These are phyloP conservation scores for Voacanga thouarsii DNA, from an alignment of 257 asterid species.

Conservation along the genomic window DNA sequence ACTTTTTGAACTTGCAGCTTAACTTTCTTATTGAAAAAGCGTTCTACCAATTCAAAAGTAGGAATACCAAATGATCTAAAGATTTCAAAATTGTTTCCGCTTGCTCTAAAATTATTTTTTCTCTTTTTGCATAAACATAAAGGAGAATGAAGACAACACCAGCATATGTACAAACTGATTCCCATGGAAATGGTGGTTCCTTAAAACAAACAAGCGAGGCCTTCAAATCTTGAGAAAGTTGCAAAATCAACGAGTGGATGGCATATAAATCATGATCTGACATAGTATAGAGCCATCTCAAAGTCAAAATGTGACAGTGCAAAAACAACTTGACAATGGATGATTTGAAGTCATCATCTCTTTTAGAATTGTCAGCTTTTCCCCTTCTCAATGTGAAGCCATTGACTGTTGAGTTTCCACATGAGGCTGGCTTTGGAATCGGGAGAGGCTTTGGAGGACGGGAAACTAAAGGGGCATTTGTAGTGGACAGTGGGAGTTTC, in stretches of 20 bases:
- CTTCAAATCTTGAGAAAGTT: constrained; percentile 78
- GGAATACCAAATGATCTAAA: no score
- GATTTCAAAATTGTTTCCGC: no score
- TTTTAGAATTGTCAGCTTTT: no score
- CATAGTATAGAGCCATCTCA: constrained; percentile 70
- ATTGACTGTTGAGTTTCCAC: no score
- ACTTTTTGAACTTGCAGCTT: constrained; percentile 25
- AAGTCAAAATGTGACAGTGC: constrained; percentile 83
- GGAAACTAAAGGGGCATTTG: no score
- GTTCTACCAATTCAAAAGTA: constrained; percentile 26
- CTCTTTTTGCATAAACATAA: constrained; percentile 60
- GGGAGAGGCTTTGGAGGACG: no score
- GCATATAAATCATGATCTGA: constrained; percentile 82
- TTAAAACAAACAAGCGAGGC: constrained; percentile 76
- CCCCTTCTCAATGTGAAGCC: no score
- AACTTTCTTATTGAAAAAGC: constrained; percentile 31
- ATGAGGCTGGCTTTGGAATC: no score
- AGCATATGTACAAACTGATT: constrained; percentile 41
- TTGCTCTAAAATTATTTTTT: constrained; percentile 69
- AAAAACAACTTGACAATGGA: constrained; percentile 64
- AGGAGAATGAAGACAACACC: constrained; percentile 49
- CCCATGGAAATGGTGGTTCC: constrained; percentile 99
- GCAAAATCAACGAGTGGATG: constrained; percentile 67
- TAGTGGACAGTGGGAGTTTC: no score
- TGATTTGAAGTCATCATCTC: no score